Evolutionary conservation across 306 rosid genomes (phyloP).

Genomic region (Dicorynia guianensis): DNA sequence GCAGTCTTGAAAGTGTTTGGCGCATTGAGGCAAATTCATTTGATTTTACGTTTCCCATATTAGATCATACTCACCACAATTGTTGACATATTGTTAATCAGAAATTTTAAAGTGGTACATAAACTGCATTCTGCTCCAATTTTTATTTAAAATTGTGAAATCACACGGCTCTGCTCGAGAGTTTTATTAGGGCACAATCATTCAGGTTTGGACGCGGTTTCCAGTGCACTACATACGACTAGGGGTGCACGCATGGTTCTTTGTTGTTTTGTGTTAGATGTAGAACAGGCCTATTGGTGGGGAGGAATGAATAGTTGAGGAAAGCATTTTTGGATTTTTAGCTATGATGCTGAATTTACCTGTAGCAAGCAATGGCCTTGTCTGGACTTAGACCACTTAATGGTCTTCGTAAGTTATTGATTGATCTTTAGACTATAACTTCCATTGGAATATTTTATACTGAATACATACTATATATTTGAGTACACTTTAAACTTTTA

Average conservation of each 20-base stretch:
- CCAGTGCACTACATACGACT: not conserved
- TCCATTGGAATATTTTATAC: not conserved
- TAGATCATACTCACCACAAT: not conserved
- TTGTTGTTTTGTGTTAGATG: no score
- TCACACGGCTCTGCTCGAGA: not conserved
- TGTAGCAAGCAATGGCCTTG: not conserved
- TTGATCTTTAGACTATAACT: not conserved
- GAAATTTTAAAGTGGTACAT: not conserved
- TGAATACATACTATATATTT: not conserved
- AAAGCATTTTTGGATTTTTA: not conserved
- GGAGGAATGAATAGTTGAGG: not conserved
- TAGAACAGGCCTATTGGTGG: no score
- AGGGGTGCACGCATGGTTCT: not conserved
- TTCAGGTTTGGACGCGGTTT: not conserved
- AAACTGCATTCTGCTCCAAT: not conserved
- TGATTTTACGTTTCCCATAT: not conserved
- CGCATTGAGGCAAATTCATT: not conserved
- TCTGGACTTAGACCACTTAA: not conserved
- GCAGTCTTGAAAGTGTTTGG: not conserved
- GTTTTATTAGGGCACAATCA: conserved; percentile 10
- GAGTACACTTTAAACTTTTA: conserved; percentile 15
- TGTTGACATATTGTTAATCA: not conserved
- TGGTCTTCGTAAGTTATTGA: not conserved
- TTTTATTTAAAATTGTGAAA: not conserved
- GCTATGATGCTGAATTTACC: not conserved